Percentiles rank a stretch among this genome's conserved stretches.
phyloP scores from a whole-genome alignment of 805 yeast genomes.

The Clavispora fructus region DNA sequence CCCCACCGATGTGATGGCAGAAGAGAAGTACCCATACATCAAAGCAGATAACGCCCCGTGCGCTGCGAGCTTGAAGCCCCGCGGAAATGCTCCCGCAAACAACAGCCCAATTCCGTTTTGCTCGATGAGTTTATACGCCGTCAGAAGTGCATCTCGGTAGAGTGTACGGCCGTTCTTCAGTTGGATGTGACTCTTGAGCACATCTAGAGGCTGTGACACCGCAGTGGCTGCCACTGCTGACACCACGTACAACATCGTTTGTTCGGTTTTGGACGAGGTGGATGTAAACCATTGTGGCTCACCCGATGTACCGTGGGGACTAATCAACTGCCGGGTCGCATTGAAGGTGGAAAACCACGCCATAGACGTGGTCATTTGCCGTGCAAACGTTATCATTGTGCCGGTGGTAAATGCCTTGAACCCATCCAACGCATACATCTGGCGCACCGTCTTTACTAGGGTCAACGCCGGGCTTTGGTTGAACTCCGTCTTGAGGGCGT shows the following conservation, averaged over 20 bases:
- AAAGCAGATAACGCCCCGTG: conserved; percentile 67
- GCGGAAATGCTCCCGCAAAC: conserved; percentile 44
- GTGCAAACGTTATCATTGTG: conserved; percentile 68
- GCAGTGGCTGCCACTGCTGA: conserved; percentile 72
- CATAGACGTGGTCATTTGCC: conserved; percentile 75
- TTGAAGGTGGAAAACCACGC: conserved; percentile 84
- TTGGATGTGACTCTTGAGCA: conserved; percentile 82
- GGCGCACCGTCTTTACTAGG: conserved; percentile 48
- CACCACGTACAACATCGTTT: conserved; percentile 49
- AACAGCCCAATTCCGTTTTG: conserved; percentile 29
- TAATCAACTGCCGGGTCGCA: conserved; percentile 63
- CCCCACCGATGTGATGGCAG: conserved; percentile 12
- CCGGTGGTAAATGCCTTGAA: conserved; percentile 78
- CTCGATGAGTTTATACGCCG: conserved; percentile 21
- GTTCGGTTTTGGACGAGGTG: conserved; percentile 33
- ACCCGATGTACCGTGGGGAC: conserved; percentile 37
- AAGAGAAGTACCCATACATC: conserved; percentile 54
- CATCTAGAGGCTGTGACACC: conserved; percentile 84
- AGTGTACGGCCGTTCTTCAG: conserved; percentile 56
- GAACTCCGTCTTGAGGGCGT: conserved; percentile 22
- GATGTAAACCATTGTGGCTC: conserved; percentile 42
- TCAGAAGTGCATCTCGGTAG: conserved; percentile 54
- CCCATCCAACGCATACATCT: conserved; percentile 72
- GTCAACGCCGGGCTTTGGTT: conserved; percentile 52
- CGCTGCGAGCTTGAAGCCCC: conserved; percentile 64